Conservation (phyloP, 805 yeast genomes). For the Candida sakaeoensis region DNA sequence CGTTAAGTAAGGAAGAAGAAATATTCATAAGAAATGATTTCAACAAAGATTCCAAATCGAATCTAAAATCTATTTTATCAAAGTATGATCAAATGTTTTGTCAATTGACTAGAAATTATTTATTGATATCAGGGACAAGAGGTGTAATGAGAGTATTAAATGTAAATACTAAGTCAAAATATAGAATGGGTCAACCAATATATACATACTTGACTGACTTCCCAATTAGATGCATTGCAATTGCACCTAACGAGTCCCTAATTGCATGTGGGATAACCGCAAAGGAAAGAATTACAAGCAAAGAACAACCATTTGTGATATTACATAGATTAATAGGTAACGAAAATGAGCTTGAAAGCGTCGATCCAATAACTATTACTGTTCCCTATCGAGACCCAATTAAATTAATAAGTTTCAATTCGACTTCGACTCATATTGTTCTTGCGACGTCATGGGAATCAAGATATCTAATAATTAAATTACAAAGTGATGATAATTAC, state of each 20-base stretch:
- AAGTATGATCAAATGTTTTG: constrained; percentile 63
- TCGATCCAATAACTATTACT: constrained; percentile 66
- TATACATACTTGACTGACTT: constrained; percentile 68
- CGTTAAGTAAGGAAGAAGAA: constrained; percentile 13
- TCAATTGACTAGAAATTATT: constrained; percentile 51
- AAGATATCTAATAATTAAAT: constrained; percentile 69
- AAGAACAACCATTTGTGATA: constrained; percentile 74
- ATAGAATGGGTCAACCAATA: constrained; percentile 54
- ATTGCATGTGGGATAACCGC: constrained; percentile 84
- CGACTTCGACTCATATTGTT: constrained; percentile 63
- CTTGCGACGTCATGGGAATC: constrained; percentile 79
- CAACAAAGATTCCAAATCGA: constrained; percentile 17
- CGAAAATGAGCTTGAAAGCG: constrained; percentile 20
- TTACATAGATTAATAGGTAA: constrained; percentile 40
- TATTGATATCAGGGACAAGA: constrained; percentile 68
- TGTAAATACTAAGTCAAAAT: constrained; percentile 25
- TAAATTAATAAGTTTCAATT: constrained; percentile 67
- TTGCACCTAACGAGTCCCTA: constrained; percentile 59
- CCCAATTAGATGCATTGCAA: constrained; percentile 75
- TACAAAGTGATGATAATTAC: constrained; percentile 48
- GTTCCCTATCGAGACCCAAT: constrained; percentile 87
- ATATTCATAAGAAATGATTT: constrained; percentile 30
- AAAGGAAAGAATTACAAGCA: constrained; percentile 60
- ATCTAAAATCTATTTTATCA: constrained; percentile 29
- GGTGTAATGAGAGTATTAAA: constrained; percentile 70